These are phyloP conservation scores for Bacidia rubella DNA, from an alignment of 495 filamentous ascomycete genomes.

Conservation along the genomic window DNA sequence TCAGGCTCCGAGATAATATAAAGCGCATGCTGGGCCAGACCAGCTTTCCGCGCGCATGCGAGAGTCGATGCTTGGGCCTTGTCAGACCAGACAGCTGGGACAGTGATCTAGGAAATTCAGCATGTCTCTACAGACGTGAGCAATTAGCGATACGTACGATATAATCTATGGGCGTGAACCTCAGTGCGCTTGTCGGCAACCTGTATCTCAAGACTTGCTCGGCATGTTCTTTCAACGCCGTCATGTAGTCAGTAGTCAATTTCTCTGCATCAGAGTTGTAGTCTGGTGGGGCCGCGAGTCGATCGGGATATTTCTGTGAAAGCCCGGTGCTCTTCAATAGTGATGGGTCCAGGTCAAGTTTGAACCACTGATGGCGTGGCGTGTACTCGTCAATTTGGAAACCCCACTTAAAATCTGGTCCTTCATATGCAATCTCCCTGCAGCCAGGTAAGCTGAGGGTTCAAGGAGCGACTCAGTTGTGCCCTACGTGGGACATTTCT, in stretches of 20 bases:
- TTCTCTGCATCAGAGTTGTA: slow-evolving; percentile 46
- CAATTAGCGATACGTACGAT: too few species aligned
- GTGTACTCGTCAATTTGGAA: slow-evolving; percentile 31
- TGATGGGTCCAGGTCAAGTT: slow-evolving; percentile 30
- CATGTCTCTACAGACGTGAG: too few species aligned
- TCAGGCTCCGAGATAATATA: slow-evolving; percentile 64
- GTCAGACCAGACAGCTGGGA: slow-evolving; percentile 60
- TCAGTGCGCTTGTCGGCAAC: slow-evolving; percentile 48
- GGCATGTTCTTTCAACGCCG: slow-evolving; percentile 22
- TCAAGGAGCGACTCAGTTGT: too few species aligned
- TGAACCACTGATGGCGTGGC: slow-evolving; percentile 39
- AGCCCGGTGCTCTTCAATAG: slow-evolving; percentile 5
- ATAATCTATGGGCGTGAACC: slow-evolving; percentile 47
- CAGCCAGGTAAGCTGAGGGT: background rate
- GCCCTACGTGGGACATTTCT: slow-evolving; percentile 26
- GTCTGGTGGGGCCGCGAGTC: slow-evolving; percentile 8
- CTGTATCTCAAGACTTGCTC: slow-evolving; percentile 23
- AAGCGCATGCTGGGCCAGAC: slow-evolving; percentile 48
- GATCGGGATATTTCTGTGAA: slow-evolving; percentile 5
- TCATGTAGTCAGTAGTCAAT: slow-evolving; percentile 53
- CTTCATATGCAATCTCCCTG: slow-evolving; percentile 25
- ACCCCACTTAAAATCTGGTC: slow-evolving; percentile 33
- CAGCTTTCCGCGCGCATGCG: slow-evolving; percentile 50
- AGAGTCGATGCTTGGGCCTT: slow-evolving; percentile 55
- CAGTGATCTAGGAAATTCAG: slow-evolving; percentile 35